Percentiles rank a stretch among this genome's conserved stretches.
Evolutionary conservation across 2,329 filamentous ascomycete genomes (phyloP).

Genomic region (Colletotrichum sidae): DNA sequence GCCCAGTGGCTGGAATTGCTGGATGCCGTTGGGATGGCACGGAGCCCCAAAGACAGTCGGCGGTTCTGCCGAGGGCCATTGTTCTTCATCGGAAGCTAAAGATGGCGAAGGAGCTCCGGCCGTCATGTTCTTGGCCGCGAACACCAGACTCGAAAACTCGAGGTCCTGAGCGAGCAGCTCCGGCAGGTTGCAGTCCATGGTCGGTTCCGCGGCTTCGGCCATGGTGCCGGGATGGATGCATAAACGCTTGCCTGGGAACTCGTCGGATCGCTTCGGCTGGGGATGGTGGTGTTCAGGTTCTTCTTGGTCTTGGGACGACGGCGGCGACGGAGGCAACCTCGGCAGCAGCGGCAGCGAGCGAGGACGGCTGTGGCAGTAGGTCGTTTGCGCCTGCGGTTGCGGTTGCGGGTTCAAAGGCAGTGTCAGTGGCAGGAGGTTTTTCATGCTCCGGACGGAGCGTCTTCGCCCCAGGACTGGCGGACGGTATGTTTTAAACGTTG

Average conservation of each 20-base stretch:
- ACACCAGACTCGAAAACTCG: slow-evolving; percentile 60
- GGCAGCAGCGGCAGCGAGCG: slow-evolving; percentile 1
- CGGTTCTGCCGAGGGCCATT: slow-evolving; percentile 32
- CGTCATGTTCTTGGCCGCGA: slow-evolving; percentile 63
- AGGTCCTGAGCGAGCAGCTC: slow-evolving; percentile 68
- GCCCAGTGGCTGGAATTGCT: slow-evolving; percentile 32
- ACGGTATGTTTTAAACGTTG: slow-evolving; percentile 37
- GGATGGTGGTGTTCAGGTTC: slow-evolving; percentile 9
- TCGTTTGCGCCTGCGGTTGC: slow-evolving; percentile 5
- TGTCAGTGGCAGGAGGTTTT: slow-evolving; percentile 50
- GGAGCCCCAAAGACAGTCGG: slow-evolving; percentile 22
- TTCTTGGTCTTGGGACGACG: slow-evolving; percentile 6
- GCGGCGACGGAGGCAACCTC: slow-evolving; percentile 10
- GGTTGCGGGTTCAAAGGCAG: slow-evolving; percentile 42
- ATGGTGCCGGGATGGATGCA: slow-evolving; percentile 34
- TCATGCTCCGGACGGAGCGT: slow-evolving; percentile 55
- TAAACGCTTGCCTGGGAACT: slow-evolving; percentile 16
- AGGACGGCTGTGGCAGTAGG: neutral
- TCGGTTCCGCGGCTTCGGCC: slow-evolving; percentile 40
- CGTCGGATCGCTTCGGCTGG: slow-evolving; percentile 5
- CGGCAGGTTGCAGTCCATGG: slow-evolving; percentile 60
- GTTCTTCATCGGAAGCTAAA: slow-evolving; percentile 45
- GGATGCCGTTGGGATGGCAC: slow-evolving; percentile 26
- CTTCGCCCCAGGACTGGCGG: slow-evolving; percentile 41
- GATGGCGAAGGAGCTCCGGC: slow-evolving; percentile 58